Conservation (phyloP, 495 filamentous ascomycete genomes). For the Jackrogersella minutella region DNA sequence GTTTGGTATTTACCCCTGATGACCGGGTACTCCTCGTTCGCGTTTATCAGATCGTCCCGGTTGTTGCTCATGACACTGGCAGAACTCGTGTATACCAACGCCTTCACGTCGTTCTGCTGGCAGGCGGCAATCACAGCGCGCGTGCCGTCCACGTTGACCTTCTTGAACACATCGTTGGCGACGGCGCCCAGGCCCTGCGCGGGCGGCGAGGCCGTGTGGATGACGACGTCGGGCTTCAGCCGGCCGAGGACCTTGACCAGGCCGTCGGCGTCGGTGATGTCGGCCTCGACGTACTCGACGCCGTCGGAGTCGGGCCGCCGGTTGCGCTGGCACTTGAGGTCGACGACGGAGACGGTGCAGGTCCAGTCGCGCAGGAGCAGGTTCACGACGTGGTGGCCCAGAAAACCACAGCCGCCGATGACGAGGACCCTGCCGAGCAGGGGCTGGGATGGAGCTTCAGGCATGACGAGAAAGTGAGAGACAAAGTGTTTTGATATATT, state of each 20-base stretch:
- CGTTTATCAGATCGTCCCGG: conserved; percentile 81
- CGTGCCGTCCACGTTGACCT: conserved; percentile 94
- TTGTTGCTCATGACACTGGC: conserved; percentile 88
- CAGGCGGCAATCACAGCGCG: conserved; percentile 78
- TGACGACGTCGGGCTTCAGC: conserved; percentile 84
- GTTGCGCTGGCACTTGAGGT: conserved; percentile 80
- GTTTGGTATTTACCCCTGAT: conserved; percentile 73
- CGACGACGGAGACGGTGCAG: conserved; percentile 79
- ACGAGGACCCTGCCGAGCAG: conserved; percentile 67
- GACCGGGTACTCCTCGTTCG: conserved; percentile 86
- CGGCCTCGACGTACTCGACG: conserved; percentile 81
- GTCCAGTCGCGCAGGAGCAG: conserved; percentile 63
- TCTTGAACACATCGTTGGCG: conserved; percentile 69
- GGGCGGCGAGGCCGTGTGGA: conserved; percentile 89
- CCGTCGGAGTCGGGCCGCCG: conserved; percentile 70
- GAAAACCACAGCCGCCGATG: conserved; percentile 75
- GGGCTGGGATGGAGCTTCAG: conserved; percentile 44
- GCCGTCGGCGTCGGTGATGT: conserved; percentile 78
- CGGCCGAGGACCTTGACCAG: conserved; percentile 72
- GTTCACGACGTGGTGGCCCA: conserved; percentile 73
- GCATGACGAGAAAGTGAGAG: conserved; percentile 15
- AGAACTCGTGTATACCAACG: conserved; percentile 93
- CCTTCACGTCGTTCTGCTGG: conserved; percentile 79
- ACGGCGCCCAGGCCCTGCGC: conserved; percentile 56
- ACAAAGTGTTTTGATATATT: no score